Evolutionary conservation across 176 grass and related monocot genomes (phyloP).

Genomic region (Calamus simplicifolius): DNA sequence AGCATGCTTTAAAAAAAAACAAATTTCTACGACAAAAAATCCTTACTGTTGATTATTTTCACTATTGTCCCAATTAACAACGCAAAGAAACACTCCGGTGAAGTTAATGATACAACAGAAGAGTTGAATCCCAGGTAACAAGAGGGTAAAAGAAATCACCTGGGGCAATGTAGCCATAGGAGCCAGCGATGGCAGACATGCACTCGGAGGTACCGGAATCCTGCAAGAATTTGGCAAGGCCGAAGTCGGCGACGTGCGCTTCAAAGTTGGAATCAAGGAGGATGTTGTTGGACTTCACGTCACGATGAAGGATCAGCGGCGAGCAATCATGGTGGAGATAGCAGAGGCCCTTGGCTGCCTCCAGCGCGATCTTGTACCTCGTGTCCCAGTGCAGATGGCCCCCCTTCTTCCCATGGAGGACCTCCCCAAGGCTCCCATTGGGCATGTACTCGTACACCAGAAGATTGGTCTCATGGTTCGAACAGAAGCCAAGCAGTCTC

Average conservation of each 20-base stretch:
- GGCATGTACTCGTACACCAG: conserved; percentile 97
- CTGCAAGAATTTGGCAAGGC: conserved; percentile 75
- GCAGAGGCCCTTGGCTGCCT: conserved; percentile 94
- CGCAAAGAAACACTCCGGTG: no score
- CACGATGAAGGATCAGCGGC: conserved; percentile 63
- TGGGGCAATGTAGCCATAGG: conserved; percentile 96
- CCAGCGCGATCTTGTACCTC: conserved; percentile 74
- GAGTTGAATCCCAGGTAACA: no score
- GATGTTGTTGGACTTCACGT: conserved; percentile 98
- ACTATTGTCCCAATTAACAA: no score
- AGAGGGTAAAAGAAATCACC: conserved; percentile 26
- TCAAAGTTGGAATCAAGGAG: conserved; percentile 78
- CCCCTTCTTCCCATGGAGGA: conserved; percentile 91
- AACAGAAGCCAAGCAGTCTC: conserved; percentile 76
- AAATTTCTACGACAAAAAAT: no score
- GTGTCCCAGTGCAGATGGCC: conserved; percentile 84
- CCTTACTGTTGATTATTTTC: no score
- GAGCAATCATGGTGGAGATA: conserved; percentile 97
- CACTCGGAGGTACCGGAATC: conserved; percentile 80
- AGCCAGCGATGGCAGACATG: conserved; percentile 95
- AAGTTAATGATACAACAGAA: no score
- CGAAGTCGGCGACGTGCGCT: conserved; percentile 82
- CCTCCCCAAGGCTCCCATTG: conserved; percentile 90
- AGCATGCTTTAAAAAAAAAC: no score
- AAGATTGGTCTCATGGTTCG: conserved; percentile 82